Evolutionary conservation across 1,139 yeast species (phyloP), one percentile per base, ranked within the genome.

Genomic region (Insectozyma bohioensis): DNA sequence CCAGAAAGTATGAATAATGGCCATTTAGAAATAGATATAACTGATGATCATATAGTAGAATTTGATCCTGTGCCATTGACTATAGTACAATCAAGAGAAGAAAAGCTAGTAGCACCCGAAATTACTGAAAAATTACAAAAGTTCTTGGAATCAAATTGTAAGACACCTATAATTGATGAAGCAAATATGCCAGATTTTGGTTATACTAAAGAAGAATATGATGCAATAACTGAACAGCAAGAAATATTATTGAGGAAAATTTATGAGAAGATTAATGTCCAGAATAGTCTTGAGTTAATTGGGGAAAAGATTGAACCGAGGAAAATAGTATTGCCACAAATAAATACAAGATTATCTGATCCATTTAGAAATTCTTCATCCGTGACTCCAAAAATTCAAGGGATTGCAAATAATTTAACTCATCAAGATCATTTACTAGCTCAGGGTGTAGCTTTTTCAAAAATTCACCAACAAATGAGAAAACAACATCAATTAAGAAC

Each of bases 391-490:
- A 59, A 63, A 37, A 46, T 58, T 4, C 70, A 62, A 36, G 73
- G 72, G n/a, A 49, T 62, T 1, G 42, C 53, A 4, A 58, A 70
- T 24, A 64, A 70, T 25, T 65, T 72, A 9, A 75, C 88, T 0
- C 82, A 77, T 49, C 75, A 74, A 29, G 96, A 90, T 48, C 81
- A 85, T 55, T 61, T 94, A 24, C 55, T 86, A 0, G 71, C 80
- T 1, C 98, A 92, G 43, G 95, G 94, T 2, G 56, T 80, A 21
- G 70, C 79, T 29, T 77, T 87, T 49, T 75, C 95, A 5, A 82
- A 78, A 46, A 61, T 86, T 6, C 80, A 87, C 46, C 78, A 75
- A 36, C 92, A 83, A 41, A 72, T 76, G 40, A 72, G 87, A 33
- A 77, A 68, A 39, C 75, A 76, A 18, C 86, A 85, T 46, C 73